These are phyloP conservation scores for Amaranthus hypochondriacus DNA, from an alignment of 148 eudicot species.

Conservation along the genomic window DNA sequence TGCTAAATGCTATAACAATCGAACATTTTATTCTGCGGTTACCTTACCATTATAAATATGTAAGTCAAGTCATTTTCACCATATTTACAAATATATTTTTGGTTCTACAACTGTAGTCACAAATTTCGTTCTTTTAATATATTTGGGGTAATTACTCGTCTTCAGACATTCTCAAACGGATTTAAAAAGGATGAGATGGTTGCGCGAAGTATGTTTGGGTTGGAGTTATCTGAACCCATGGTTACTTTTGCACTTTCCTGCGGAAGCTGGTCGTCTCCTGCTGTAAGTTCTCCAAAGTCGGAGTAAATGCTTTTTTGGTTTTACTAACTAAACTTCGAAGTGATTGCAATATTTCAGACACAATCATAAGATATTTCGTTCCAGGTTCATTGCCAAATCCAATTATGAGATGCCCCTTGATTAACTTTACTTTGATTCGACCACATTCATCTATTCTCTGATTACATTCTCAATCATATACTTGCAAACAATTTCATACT, in stretches of 20 bases:
- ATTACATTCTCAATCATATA: neutral
- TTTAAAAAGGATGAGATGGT: slow-evolving; percentile 43
- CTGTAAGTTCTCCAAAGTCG: slow-evolving; percentile 45
- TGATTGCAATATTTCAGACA: neutral
- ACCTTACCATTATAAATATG: slow-evolving; percentile 71
- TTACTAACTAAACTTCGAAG: neutral
- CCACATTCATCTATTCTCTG: neutral
- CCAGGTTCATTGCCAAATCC: neutral
- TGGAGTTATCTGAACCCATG: slow-evolving; percentile 68
- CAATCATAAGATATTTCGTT: neutral
- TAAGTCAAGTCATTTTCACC: slow-evolving; percentile 34
- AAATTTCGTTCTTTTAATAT: neutral
- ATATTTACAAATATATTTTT: slow-evolving; percentile 15
- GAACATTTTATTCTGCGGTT: slow-evolving; percentile 71
- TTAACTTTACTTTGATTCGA: neutral
- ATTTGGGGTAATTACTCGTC: slow-evolving; percentile 9
- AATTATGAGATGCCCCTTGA: neutral
- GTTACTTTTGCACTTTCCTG: slow-evolving; percentile 78
- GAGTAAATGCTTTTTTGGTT: neutral
- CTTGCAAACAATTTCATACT: neutral
- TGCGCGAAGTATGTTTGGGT: slow-evolving; percentile 40
- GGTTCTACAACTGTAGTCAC: neutral
- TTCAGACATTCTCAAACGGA: slow-evolving; percentile 52
- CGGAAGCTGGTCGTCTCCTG: slow-evolving; percentile 84
- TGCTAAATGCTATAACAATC: slow-evolving; percentile 55